These are phyloP conservation scores for Forsythia viridissima DNA, from an alignment of 257 asterid species.

Conservation along the genomic window DNA sequence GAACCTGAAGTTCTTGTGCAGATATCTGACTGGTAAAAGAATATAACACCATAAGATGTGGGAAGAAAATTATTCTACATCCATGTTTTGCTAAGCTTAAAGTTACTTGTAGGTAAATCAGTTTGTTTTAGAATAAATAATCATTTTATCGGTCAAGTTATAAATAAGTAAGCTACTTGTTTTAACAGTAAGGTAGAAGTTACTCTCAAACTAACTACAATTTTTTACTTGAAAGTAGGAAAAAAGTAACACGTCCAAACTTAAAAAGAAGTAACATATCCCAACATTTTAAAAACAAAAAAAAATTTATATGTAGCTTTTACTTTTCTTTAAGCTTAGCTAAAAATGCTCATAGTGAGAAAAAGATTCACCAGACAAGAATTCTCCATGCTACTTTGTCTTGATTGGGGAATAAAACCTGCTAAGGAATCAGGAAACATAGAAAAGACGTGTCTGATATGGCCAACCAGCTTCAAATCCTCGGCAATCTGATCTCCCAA, in stretches of 20 bases:
- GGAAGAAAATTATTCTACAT: neutral
- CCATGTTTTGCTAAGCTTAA: neutral
- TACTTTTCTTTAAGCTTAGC: neutral
- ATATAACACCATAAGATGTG: conserved; percentile 32
- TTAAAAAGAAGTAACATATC: neutral
- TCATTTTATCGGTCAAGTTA: neutral
- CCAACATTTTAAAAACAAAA: neutral
- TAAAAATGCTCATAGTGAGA: conserved; percentile 17
- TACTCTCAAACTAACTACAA: neutral
- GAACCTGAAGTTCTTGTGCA: conserved; percentile 48
- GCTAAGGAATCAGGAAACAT: conserved; percentile 51
- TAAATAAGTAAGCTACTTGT: neutral
- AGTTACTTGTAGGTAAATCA: neutral
- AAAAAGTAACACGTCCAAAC: neutral
- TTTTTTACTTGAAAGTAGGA: neutral
- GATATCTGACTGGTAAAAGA: conserved; percentile 58
- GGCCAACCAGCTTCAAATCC: conserved; percentile 66
- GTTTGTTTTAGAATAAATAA: neutral
- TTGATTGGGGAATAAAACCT: conserved; percentile 39
- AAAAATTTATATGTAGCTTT: neutral
- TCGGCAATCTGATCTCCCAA: conserved; percentile 65
- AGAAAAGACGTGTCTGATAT: conserved; percentile 56
- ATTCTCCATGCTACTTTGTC: conserved; percentile 42
- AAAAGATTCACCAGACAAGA: conserved; percentile 57
- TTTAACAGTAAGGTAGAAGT: neutral